Evolutionary conservation across 306 rosid species (phyloP), one percentile per base, ranked within the genome.

Genomic region (Lathyrus tuberosus): DNA sequence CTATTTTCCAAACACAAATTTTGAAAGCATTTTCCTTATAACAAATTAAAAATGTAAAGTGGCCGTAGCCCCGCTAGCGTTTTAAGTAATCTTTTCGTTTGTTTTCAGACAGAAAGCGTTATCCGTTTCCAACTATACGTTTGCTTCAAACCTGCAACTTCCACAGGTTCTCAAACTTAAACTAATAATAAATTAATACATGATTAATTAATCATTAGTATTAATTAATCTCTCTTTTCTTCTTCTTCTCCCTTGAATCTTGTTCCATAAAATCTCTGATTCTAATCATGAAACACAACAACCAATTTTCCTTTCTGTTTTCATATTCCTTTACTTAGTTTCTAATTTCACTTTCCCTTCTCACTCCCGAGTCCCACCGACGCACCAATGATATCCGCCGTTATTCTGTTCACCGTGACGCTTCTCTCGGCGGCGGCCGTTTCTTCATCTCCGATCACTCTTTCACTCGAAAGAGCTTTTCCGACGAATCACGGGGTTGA

Each of bases 381-480:
- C 46, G 49, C 47, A 49, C 62, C 17, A 4, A 41, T 31, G 66
- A 80, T 90, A 87, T 70, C 74, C n/a, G 71, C 62, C 65, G 69
- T 64, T 67, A 18, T 80, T 71, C 24, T 83, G 74, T 69, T 84
- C 54, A 81, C 79, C 66, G 58, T 49, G 14, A 71, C 13, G 7
- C 8, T 94, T 14, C 58, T 80, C 20, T 76, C 73, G 33, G 78
- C 69, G 31, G 70, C 15, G 49, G 82, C 62, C 7, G 22, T 59
- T 0, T 58, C 64, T 26, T 76, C 61, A 4, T 83, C 87, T 30
- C 91, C 89, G 80, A 65, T 83, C 12, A 77, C 83, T 13, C 73
- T 94, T 42, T 53, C 66, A 43, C 85, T 94, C 40, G 95, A 94
- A 76, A 83, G 97, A 76, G 89, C 89, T n/a, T 88, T 88, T 67